These are phyloP conservation scores for Picochlorum costavermella DNA, from an alignment of 139 green algal genomes.

Conservation along the genomic window DNA sequence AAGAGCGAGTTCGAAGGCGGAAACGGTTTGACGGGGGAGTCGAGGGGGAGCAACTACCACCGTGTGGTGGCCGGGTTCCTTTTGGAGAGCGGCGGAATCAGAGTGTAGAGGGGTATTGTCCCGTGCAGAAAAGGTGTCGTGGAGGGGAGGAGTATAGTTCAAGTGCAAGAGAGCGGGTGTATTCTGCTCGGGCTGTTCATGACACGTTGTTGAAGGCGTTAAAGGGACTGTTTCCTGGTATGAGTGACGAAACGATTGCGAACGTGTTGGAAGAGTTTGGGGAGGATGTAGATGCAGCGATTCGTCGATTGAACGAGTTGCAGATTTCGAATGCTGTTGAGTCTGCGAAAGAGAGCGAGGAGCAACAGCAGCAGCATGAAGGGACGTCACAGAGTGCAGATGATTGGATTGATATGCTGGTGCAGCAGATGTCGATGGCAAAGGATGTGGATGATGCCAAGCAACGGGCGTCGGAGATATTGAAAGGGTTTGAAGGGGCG, in stretches of 20 bases:
- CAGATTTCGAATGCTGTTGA: slow-evolving; percentile 22
- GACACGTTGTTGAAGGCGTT: slow-evolving; percentile 37
- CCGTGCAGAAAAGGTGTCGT: too few relatives aligned
- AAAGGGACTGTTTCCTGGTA: slow-evolving; percentile 52
- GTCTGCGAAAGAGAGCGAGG: background rate
- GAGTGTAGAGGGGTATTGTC: too few relatives aligned
- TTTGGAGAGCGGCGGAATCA: slow-evolving; percentile 1
- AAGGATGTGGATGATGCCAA: slow-evolving; percentile 55
- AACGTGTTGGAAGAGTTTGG: slow-evolving; percentile 58
- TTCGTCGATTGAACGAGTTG: slow-evolving; percentile 57
- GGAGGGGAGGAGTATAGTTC: too few relatives aligned
- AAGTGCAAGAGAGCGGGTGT: background rate
- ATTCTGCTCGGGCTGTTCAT: slow-evolving; percentile 15
- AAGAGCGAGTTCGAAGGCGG: too few relatives aligned
- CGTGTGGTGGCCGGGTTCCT: slow-evolving; percentile 8
- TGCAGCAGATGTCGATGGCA: slow-evolving; percentile 63
- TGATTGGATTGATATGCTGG: slow-evolving; percentile 67
- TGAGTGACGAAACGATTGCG: slow-evolving; percentile 59
- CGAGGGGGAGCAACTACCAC: slow-evolving; percentile 10
- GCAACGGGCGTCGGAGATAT: slow-evolving; percentile 38
- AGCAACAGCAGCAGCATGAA: slow-evolving; percentile 2
- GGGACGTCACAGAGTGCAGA: slow-evolving; percentile 20
- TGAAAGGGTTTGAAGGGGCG: slow-evolving; percentile 65
- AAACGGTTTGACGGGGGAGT: too few relatives aligned
- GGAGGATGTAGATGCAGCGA: slow-evolving; percentile 70